phyloP scores from a whole-genome alignment of 2,329 filamentous ascomycete genomes.

The Coniochaeta ligniaria region DNA sequence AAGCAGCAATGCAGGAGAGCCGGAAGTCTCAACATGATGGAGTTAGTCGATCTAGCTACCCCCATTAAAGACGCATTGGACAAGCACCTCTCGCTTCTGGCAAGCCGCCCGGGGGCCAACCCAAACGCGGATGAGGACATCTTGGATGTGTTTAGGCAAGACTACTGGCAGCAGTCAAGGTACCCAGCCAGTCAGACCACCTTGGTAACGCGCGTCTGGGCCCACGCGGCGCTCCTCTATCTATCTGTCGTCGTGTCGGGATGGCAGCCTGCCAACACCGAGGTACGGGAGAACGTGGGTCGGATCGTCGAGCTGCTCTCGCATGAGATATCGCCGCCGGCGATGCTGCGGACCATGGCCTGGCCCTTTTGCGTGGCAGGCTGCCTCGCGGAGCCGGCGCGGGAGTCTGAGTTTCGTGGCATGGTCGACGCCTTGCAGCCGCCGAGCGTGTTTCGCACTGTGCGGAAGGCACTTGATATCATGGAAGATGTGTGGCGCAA shows the following conservation, averaged over 20 bases:
- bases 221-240: constrained; percentile 38
- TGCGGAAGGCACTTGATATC: constrained; percentile 33
- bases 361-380: constrained; percentile 29
- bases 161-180: not conserved
- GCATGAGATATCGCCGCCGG: constrained; percentile 15
- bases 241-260: constrained; percentile 40
- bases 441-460: constrained; percentile 36
- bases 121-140: not conserved
- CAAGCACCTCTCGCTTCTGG: constrained; percentile 21
- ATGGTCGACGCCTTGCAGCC: constrained; percentile 33
- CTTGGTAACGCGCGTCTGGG: constrained; percentile 31
- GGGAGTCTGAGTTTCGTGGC: constrained; percentile 32
- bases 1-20: constrained; percentile 38
- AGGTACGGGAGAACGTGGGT: constrained; percentile 26
- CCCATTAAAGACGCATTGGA: constrained; percentile 30
- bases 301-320: constrained; percentile 24
- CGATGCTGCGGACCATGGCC: constrained; percentile 21
- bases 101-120: not conserved
- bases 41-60: constrained; percentile 37
- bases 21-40: constrained; percentile 34
- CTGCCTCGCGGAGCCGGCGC: constrained; percentile 27
- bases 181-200: not conserved
- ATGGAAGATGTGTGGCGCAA: constrained; percentile 40
- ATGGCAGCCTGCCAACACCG: constrained; percentile 39
- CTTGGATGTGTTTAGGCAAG: not conserved